Conservation (phyloP, 768 basidiomycete species). For the Serendipita sp. region DNA sequence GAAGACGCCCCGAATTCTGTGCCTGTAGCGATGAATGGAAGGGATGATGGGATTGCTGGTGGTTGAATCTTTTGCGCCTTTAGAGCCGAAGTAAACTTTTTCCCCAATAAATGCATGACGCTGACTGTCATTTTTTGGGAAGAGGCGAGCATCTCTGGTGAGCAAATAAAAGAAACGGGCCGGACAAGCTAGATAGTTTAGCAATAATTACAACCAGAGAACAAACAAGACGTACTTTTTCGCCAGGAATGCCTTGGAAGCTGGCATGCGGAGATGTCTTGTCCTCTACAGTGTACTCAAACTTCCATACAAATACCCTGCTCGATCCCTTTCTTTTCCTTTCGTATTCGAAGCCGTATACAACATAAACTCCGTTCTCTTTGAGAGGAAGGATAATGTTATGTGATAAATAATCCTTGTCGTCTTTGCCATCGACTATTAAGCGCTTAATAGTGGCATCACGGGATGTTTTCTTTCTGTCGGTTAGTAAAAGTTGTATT, state of each 20-base stretch:
- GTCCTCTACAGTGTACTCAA: constrained; percentile 64
- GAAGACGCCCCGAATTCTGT: neutral
- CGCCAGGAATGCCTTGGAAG: constrained; percentile 37
- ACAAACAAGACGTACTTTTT: constrained; percentile 29
- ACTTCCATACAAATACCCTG: constrained; percentile 49
- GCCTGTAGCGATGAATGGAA: neutral
- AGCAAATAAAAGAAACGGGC: constrained; percentile 61
- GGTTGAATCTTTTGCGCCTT: neutral
- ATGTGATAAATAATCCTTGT: constrained; percentile 57
- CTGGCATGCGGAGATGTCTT: constrained; percentile 24
- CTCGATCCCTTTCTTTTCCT: constrained; percentile 15
- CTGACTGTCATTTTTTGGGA: constrained; percentile 49
- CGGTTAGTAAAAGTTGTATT: neutral
- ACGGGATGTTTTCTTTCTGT: neutral
- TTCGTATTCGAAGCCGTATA: constrained; percentile 45
- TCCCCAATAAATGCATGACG: constrained; percentile 56
- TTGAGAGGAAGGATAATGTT: constrained; percentile 58
- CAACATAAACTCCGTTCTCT: constrained; percentile 57
- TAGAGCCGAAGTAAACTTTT: constrained; percentile 35
- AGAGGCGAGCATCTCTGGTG: constrained; percentile 46
- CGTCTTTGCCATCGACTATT: constrained; percentile 48
- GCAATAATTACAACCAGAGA: too few species aligned
- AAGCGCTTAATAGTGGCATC: constrained; percentile 28
- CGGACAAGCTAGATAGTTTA: constrained; percentile 28
- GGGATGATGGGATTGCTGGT: neutral